Conservation (phyloP, 2,329 filamentous ascomycete genomes). For the Camillea tinctor region DNA sequence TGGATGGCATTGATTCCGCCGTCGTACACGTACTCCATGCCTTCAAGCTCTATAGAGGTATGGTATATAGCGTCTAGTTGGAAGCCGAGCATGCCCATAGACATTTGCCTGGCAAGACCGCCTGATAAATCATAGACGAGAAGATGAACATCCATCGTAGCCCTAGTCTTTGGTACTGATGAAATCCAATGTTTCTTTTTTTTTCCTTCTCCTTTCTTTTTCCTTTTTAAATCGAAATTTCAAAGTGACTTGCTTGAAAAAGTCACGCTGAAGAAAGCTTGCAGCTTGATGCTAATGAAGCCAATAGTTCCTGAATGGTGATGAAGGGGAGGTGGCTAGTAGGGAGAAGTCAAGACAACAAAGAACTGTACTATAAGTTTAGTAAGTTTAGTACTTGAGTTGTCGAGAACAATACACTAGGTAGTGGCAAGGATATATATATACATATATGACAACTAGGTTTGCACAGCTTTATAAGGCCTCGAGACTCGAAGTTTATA, state of each 20-base stretch:
- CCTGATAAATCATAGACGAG: conserved; percentile 76
- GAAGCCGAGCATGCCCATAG: conserved; percentile 51
- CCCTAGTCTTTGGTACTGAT: background rate
- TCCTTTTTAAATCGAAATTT: no score
- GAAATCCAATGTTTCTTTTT: background rate
- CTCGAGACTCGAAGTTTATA: no score
- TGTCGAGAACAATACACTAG: no score
- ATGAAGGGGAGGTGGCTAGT: background rate
- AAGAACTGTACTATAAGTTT: background rate
- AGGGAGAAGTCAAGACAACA: background rate
- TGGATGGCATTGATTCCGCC: conserved; percentile 78
- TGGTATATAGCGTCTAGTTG: conserved; percentile 92
- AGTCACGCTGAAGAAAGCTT: background rate
- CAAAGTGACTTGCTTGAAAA: no score
- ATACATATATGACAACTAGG: no score
- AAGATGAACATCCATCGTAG: conserved; percentile 69
- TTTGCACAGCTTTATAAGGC: no score
- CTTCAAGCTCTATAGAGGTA: conserved; percentile 80
- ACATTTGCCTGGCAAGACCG: conserved; percentile 57
- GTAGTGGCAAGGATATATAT: no score
- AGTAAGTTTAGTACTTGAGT: no score
- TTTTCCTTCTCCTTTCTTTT: no score
- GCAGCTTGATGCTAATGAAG: background rate
- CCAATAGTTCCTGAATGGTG: background rate
- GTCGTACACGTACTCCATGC: conserved; percentile 89